Evolutionary conservation across 2,329 filamentous ascomycete species (phyloP).

Genomic region (Microcyclospora pomicola): DNA sequence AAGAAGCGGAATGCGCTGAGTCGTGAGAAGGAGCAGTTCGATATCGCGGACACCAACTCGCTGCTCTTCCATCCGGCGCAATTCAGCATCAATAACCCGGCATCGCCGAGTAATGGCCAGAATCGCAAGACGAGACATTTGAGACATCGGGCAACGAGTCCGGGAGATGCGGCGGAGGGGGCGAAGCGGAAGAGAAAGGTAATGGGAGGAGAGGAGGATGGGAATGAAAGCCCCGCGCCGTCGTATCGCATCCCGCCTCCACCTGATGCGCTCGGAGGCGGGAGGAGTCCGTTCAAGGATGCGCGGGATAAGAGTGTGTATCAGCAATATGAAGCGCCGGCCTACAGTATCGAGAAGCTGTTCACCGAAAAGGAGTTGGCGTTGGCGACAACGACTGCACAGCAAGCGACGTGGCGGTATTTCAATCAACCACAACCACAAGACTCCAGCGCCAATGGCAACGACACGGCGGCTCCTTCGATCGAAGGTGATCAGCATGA

Average conservation of each 20-base stretch:
- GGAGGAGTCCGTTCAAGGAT: constrained; percentile 37
- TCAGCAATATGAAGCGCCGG: constrained; percentile 43
- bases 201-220: constrained; percentile 41
- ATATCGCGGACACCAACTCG: constrained; percentile 52
- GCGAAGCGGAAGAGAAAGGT: constrained; percentile 46
- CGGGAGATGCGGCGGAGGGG: constrained; percentile 27
- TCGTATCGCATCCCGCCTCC: constrained; percentile 25
- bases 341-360: constrained; percentile 48
- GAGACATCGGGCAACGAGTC: constrained; percentile 35
- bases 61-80: constrained; percentile 52
- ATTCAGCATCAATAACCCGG: constrained; percentile 48
- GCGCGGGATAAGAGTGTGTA: constrained; percentile 38
- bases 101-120: constrained; percentile 45
- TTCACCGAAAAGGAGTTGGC: constrained; percentile 55
- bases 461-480: constrained; percentile 16
- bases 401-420: constrained; percentile 42
- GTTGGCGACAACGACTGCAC: constrained; percentile 47
- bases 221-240: constrained; percentile 44
- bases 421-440: constrained; percentile 37
- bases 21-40: constrained; percentile 53
- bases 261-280: constrained; percentile 32
- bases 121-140: constrained; percentile 51
- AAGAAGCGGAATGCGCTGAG: constrained; percentile 44
- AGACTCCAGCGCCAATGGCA: constrained; percentile 13
- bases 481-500: constrained; percentile 20